Evolutionary conservation across 2,329 filamentous ascomycete species (phyloP).

Genomic region (Beauveria pseudobassiana): DNA sequence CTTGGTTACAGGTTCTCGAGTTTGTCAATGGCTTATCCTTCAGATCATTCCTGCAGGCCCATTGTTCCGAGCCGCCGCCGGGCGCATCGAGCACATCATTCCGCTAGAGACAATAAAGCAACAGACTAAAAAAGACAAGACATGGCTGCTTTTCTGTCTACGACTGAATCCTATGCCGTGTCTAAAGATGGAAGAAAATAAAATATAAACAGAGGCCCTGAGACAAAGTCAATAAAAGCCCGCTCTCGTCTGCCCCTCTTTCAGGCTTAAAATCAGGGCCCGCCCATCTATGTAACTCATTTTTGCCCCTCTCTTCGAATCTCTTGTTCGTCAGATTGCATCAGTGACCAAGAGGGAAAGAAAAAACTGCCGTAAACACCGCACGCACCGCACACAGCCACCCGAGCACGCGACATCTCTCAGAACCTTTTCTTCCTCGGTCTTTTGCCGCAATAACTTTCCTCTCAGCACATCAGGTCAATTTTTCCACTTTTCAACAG

Average conservation of each 20-base stretch:
- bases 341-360: background rate
- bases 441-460: background rate
- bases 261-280: background rate
- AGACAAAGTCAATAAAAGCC: background rate
- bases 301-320: background rate
- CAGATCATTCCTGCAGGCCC: too few species aligned
- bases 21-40: background rate
- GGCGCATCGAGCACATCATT: background rate
- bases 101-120: background rate
- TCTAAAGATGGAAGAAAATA: background rate
- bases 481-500: background rate
- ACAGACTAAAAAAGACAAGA: background rate
- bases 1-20: background rate
- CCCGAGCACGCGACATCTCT: constrained; percentile 3
- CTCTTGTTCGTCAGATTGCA: constrained; percentile 7
- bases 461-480: background rate
- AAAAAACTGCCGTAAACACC: constrained; percentile 7
- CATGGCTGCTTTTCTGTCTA: too few species aligned
- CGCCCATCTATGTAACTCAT: background rate
- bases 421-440: background rate
- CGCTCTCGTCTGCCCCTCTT: background rate
- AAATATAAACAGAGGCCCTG: too few species aligned
- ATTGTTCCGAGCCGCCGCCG: background rate
- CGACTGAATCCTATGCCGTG: too few species aligned
- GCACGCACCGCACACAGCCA: background rate